A percentile compares a stretch with the other conserved stretches of the same genome.
phyloP scores from a whole-genome alignment of 768 basidiomycete genomes.

The Trametes cinnabarina region DNA sequence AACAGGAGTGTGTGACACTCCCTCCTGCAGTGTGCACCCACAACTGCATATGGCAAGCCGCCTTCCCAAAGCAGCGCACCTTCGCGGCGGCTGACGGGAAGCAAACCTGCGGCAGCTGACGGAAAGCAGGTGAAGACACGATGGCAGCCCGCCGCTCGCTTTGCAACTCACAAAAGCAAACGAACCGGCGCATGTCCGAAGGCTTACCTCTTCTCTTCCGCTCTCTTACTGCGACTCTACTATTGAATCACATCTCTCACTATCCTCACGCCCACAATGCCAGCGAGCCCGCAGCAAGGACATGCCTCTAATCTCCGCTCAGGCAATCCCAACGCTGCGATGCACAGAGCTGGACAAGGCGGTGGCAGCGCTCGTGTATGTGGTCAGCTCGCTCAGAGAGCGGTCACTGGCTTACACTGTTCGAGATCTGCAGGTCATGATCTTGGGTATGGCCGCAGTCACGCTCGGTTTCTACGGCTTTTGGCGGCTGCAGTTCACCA shows the following conservation, averaged over 20 bases:
- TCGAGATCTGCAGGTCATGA: conserved; percentile 1
- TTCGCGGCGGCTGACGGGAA: not conserved
- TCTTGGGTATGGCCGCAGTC: conserved; percentile 11
- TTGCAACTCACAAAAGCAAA: too few relatives aligned
- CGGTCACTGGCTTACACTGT: not conserved
- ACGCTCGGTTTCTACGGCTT: conserved; percentile 9
- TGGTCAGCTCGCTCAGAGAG: not conserved
- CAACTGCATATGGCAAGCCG: not conserved
- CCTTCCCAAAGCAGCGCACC: not conserved
- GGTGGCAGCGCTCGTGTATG: conserved; percentile 7
- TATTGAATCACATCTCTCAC: too few relatives aligned
- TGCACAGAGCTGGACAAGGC: not conserved
- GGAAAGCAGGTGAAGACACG: not conserved
- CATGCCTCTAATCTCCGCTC: conserved; percentile 2
- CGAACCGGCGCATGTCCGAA: too few relatives aligned
- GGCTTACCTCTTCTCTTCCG: too few relatives aligned
- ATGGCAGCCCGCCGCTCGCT: not conserved
- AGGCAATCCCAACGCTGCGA: conserved; percentile 2
- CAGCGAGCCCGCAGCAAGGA: not conserved
- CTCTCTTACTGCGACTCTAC: too few relatives aligned
- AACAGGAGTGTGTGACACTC: not conserved
- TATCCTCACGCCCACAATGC: not conserved
- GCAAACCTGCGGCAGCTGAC: not conserved
- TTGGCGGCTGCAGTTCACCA: conserved; percentile 12
- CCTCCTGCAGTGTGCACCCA: not conserved